A percentile compares a stretch with the other conserved stretches of the same genome.
These are phyloP conservation scores for Kwoniella botswanensis DNA, from an alignment of 768 basidiomycete genomes.

Conservation along the genomic window DNA sequence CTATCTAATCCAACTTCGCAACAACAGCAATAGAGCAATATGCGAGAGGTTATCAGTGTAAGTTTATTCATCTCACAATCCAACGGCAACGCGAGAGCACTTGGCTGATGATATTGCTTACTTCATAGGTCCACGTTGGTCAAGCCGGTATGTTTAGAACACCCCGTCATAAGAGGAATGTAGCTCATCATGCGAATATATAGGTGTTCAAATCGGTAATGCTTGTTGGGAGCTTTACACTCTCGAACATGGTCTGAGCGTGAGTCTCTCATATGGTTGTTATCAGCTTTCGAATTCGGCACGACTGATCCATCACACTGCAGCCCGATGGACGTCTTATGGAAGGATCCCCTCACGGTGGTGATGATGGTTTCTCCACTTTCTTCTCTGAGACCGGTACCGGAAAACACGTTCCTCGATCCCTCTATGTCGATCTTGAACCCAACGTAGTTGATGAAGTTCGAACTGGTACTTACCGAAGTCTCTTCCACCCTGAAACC, in stretches of 20 bases:
- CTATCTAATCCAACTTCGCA: not conserved
- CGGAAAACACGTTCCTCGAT: constrained; percentile 96
- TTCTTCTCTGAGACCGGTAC: constrained; percentile 99
- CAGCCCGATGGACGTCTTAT: constrained; percentile 93
- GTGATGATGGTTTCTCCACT: constrained; percentile 93
- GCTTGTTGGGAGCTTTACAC: constrained; percentile 99
- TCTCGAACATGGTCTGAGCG: constrained; percentile 95
- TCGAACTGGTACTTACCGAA: constrained; percentile 90
- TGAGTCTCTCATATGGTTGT: too few relatives aligned
- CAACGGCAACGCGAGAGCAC: not conserved
- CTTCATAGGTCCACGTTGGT: constrained; percentile 73
- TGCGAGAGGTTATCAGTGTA: constrained; percentile 84
- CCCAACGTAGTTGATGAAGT: constrained; percentile 98
- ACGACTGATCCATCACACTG: constrained; percentile 4
- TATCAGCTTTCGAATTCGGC: too few relatives aligned
- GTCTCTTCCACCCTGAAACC: constrained; percentile 97
- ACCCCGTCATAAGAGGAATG: not conserved
- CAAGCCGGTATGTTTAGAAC: constrained; percentile 67
- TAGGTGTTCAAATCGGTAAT: constrained; percentile 71
- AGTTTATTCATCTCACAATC: constrained; percentile 28
- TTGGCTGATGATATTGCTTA: constrained; percentile 25
- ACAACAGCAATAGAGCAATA: constrained; percentile 30
- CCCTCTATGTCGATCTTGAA: constrained; percentile 80
- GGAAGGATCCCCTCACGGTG: constrained; percentile 73
- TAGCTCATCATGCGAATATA: constrained; percentile 1